Conservation (phyloP, 495 filamentous ascomycete species). For the Pyronema omphalodes region DNA sequence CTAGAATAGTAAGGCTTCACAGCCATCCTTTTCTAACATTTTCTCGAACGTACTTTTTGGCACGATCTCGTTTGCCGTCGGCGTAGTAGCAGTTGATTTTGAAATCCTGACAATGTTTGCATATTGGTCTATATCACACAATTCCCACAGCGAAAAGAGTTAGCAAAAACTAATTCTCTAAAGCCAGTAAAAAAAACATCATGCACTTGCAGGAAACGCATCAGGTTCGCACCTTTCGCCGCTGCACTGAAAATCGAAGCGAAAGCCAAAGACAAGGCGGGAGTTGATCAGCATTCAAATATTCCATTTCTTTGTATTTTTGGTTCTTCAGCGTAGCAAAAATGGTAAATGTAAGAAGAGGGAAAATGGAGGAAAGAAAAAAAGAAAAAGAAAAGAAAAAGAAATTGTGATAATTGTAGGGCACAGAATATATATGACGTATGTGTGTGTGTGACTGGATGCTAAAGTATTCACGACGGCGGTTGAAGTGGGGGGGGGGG, state of each 20-base stretch:
- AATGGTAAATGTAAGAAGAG: background rate
- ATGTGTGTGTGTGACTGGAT: background rate
- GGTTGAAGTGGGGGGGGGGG: too few relatives aligned
- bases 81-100: conserved; percentile 36
- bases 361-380: background rate
- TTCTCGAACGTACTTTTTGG: conserved; percentile 29
- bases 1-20: too few relatives aligned
- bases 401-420: too few relatives aligned
- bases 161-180: background rate
- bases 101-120: conserved; percentile 36
- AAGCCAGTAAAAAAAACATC: background rate
- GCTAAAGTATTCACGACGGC: too few relatives aligned
- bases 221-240: conserved; percentile 29
- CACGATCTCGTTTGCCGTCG: conserved; percentile 39
- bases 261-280: conserved; percentile 2
- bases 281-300: background rate
- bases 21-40: background rate
- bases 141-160: conserved; percentile 1
- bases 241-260: conserved; percentile 27
- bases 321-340: background rate
- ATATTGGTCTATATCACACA: conserved; percentile 25
- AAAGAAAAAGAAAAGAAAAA: background rate
- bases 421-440: too few relatives aligned
- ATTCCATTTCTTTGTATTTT: background rate
- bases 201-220: conserved; percentile 2